A percentile compares a stretch with the other conserved stretches of the same genome.
phyloP scores from a whole-genome alignment of 805 yeast genomes.

The Ogataea trehalophila region DNA sequence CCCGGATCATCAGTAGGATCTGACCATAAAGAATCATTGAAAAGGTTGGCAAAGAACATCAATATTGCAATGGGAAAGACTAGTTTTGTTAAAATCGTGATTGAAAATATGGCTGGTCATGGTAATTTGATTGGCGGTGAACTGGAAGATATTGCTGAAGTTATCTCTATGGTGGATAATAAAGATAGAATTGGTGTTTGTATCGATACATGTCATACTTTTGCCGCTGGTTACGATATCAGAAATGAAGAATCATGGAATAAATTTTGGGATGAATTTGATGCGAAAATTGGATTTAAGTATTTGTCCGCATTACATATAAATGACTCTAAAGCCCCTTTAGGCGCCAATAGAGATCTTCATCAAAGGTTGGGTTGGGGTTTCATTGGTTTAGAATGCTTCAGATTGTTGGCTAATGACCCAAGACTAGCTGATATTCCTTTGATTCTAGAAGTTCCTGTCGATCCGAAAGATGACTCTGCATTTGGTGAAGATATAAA shows the following conservation, averaged over 20 bases:
- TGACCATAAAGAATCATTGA: slow-evolving; percentile 60
- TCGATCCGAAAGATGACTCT: slow-evolving; percentile 50
- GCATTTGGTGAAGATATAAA: slow-evolving; percentile 79
- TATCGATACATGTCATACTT: slow-evolving; percentile 92
- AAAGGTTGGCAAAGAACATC: slow-evolving; percentile 69
- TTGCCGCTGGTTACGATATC: slow-evolving; percentile 94
- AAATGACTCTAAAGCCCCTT: slow-evolving; percentile 93
- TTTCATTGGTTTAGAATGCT: slow-evolving; percentile 80
- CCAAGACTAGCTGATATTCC: slow-evolving; percentile 62
- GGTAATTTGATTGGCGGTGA: slow-evolving; percentile 84
- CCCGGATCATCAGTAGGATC: slow-evolving; percentile 82
- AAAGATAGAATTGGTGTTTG: slow-evolving; percentile 91
- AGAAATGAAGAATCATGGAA: slow-evolving; percentile 52
- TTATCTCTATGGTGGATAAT: slow-evolving; percentile 74
- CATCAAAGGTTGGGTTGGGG: slow-evolving; percentile 91
- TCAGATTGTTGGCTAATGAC: slow-evolving; percentile 71
- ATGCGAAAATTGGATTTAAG: slow-evolving; percentile 64
- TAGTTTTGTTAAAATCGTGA: slow-evolving; percentile 73
- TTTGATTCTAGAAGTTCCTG: slow-evolving; percentile 84
- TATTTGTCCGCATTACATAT: slow-evolving; percentile 79
- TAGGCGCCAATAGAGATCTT: slow-evolving; percentile 83
- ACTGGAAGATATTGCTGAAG: slow-evolving; percentile 67
- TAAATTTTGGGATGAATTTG: slow-evolving; percentile 74
- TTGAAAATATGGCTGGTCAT: slow-evolving; percentile 98
- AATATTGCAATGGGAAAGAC: slow-evolving; percentile 76